Evolutionary conservation across 1,284 basidiomycete species (phyloP).

Genomic region (Mycosarcoma maydis): DNA sequence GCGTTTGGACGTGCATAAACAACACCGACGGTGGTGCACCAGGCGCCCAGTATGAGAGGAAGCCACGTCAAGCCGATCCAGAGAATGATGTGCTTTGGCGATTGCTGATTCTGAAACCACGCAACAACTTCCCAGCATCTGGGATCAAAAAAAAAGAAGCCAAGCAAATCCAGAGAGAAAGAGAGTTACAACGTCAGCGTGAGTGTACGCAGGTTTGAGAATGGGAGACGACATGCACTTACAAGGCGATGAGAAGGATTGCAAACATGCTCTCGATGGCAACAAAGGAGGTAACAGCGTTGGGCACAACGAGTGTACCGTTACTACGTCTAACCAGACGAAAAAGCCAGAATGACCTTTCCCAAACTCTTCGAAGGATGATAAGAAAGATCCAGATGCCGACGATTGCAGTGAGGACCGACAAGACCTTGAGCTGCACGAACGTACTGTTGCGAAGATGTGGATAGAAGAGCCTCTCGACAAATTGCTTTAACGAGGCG

Average conservation of each 20-base stretch:
- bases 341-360: constrained; percentile 41
- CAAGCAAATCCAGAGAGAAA: no score
- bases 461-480: constrained; percentile 25
- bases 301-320: constrained; percentile 38
- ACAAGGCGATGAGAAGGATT: constrained; percentile 30
- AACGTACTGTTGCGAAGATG: constrained; percentile 11
- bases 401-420: constrained; percentile 21
- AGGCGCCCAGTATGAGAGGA: constrained; percentile 33
- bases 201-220: no score
- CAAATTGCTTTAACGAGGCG: constrained; percentile 13
- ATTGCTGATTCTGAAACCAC: constrained; percentile 21
- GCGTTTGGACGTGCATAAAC: constrained; percentile 34
- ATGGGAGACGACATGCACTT: no score
- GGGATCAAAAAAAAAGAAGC: no score
- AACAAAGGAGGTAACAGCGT: constrained; percentile 29
- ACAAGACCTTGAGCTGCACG: constrained; percentile 34
- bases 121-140: constrained; percentile 29
- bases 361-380: constrained; percentile 23
- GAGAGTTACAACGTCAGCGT: neutral
- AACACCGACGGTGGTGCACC: constrained; percentile 29
- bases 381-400: constrained; percentile 31
- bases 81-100: constrained; percentile 26
- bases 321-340: constrained; percentile 21
- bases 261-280: constrained; percentile 25
- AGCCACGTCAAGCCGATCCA: constrained; percentile 34